Conservation (phyloP, 106 monocot genomes). For the Acorus calamus region DNA sequence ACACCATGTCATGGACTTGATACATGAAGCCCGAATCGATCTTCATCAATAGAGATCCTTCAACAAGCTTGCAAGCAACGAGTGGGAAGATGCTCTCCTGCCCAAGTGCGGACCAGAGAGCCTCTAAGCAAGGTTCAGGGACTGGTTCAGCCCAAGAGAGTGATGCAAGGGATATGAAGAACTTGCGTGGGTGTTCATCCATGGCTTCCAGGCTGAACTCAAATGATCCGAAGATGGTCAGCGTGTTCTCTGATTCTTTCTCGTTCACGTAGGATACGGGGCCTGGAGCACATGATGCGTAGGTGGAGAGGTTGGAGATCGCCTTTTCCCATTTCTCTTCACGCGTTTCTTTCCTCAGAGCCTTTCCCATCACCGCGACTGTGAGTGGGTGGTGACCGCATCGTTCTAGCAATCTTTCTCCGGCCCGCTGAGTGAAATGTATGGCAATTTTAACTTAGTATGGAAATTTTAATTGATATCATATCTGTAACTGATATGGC, state of each 20-base stretch:
- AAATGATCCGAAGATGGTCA: conserved; percentile 53
- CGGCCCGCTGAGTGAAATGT: conserved; percentile 13
- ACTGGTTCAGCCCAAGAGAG: conserved; percentile 44
- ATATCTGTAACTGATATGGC: too few relatives aligned
- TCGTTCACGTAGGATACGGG: conserved; percentile 53
- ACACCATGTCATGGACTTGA: conserved; percentile 58
- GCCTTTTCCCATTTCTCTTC: conserved; percentile 49
- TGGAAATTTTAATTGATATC: too few relatives aligned
- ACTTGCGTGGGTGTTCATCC: conserved; percentile 30
- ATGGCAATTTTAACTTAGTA: too few relatives aligned
- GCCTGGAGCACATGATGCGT: conserved; percentile 39
- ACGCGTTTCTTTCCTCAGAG: conserved; percentile 41
- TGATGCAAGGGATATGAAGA: conserved; percentile 31
- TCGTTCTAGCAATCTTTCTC: conserved; percentile 32
- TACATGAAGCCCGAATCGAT: conserved; percentile 18
- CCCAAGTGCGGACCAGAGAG: conserved; percentile 37
- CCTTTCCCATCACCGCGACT: conserved; percentile 55
- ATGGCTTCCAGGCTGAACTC: conserved; percentile 60
- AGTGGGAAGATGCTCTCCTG: conserved; percentile 33
- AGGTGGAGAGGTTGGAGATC: conserved; percentile 34
- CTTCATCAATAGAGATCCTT: conserved; percentile 46
- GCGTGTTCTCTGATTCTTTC: conserved; percentile 30
- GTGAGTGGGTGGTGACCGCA: conserved; percentile 57
- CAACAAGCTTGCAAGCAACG: conserved; percentile 30
- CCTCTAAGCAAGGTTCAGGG: conserved; percentile 39